Conservation (phyloP, 2,329 filamentous ascomycete genomes). For the Botrytis paeoniae region DNA sequence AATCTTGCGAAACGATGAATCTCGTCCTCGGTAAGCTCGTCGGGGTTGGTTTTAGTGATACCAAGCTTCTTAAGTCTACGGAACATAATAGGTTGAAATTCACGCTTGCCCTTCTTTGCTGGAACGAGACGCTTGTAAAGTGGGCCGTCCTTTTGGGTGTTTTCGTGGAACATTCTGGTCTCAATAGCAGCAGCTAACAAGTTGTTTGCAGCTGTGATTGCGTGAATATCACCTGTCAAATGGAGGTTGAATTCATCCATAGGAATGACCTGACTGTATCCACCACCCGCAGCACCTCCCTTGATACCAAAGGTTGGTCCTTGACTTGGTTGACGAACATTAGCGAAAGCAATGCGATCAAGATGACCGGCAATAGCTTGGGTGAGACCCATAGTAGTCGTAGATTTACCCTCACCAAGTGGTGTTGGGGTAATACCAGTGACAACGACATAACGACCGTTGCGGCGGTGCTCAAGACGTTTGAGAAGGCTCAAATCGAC, state of each 20-base stretch:
- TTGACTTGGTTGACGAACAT: slow-evolving; percentile 94
- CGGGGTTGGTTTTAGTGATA: slow-evolving; percentile 90
- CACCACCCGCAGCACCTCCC: slow-evolving; percentile 92
- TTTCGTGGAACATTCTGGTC: slow-evolving; percentile 97
- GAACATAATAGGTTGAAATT: slow-evolving; percentile 88
- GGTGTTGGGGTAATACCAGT: slow-evolving; percentile 96
- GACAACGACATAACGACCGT: slow-evolving; percentile 89
- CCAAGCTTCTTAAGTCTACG: slow-evolving; percentile 91
- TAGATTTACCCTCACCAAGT: slow-evolving; percentile 96
- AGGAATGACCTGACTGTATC: slow-evolving; percentile 97
- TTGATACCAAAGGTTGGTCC: slow-evolving; percentile 99
- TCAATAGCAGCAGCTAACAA: slow-evolving; percentile 93
- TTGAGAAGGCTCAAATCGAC: slow-evolving; percentile 79
- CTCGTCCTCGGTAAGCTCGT: slow-evolving; percentile 88
- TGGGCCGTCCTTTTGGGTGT: slow-evolving; percentile 85
- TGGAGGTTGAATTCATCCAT: slow-evolving; percentile 99
- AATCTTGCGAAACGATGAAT: slow-evolving; percentile 84
- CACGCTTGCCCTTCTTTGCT: slow-evolving; percentile 81
- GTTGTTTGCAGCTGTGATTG: slow-evolving; percentile 96
- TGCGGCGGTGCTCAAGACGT: slow-evolving; percentile 78
- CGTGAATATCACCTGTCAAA: slow-evolving; percentile 95
- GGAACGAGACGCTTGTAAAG: slow-evolving; percentile 88
- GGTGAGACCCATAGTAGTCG: slow-evolving; percentile 91
- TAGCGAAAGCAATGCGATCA: slow-evolving; percentile 86
- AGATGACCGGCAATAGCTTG: slow-evolving; percentile 90